Base-by-base conservation (phyloP, 768 basidiomycete genomes). In the Suillus occidentalis region DNA sequence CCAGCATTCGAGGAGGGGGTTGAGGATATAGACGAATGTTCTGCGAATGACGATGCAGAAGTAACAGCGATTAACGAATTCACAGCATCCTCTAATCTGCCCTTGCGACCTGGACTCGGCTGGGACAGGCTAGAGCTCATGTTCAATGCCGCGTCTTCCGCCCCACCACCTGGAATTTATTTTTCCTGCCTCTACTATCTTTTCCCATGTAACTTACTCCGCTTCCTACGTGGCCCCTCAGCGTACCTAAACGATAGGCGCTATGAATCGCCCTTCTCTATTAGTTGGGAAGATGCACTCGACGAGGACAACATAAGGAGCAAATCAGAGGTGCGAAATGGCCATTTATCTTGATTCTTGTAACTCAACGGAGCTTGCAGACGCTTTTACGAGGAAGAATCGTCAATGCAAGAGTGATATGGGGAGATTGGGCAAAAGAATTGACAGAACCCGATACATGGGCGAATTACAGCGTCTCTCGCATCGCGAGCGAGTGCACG, bases 111-210 rank as follows among this genome's bases (percentile, higher is more conserved):
- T 20, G 85, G 87, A 60, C 75, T 90, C n/a, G 71, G 81, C 22
- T 94, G 92, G 92, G 77, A 86, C 66, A 84, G 87, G 42, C 80
- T 92, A 34, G 87, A 90, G 58, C 79, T 81, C 69, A 81, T 86
- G 1, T 87, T 91, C 72, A 79, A 83, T 67, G 79, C 82, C 12
- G 80, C 80, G 1, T 82, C 86, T 16, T 76, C 80, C 36, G 78
- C 85, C 2, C 90, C 92, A 20, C 84, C 86, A 5, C 83, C 87
- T 18, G 83, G 86, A 22, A 83, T 80, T 52, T 92, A 86, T 71
- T 95, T 95, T 77, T 89, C 89, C 2, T 83, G 84, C 53, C 80
- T 97, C 66, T 97, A 96, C 77, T 95, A 94, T 70, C 85, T 95
- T 57, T 97, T 93, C 79, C 95, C 95, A 1, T 91, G 89, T 77